Evolutionary conservation across 352 stramenopile genomes (phyloP), one percentile per base, ranked within the genome.

Genomic region (Phytophthora melonis): DNA sequence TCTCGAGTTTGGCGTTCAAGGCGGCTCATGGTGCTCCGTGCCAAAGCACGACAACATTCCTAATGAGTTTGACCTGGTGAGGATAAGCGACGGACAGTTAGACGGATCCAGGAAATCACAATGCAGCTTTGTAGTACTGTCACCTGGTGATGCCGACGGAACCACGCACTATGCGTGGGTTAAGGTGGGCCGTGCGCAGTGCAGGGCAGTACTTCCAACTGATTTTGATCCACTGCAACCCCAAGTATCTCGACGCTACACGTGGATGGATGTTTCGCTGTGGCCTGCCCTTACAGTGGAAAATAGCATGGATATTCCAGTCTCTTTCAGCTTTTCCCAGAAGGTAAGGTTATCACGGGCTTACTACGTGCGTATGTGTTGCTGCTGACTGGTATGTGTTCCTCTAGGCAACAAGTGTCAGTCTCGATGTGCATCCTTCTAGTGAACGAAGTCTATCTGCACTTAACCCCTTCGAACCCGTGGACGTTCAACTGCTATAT

Each of bases 11-110:
- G 76, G 75, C 39, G 32, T 68, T 18, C 32, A 81, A 18, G 68
- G 49, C 36, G 64, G 39, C 30, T 61, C 66, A n/a, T 90, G 81
- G 83, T 83, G 71, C 39, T 63, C 66, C 21, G 27, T 74, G 3
- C 41, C 70, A 16, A 50, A 56, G 32, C 19, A 82, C 32, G 59
- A 23, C 27, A 76, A 57, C 25, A 47, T 91, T 4, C 76, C 81
- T 45, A 59, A 41, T 13, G 83, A 88, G 32, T 90, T 92, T 60
- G 80, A 88, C 53, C 70, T 88, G 53, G 85, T 90, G 13, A 88
- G 74, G 58, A 52, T 65, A 11, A 60, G 61, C 25, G 79, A 80
- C 9, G 64, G 70, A 13, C 41, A 80, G 57, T 41, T 34, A 11
- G 36, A 76, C 41, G 50, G 41, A 14, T 34, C 34, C 18, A 66